phyloP scores from a whole-genome alignment of 352 stramenopile genomes.

The Pythium rhizo-oryzae region DNA sequence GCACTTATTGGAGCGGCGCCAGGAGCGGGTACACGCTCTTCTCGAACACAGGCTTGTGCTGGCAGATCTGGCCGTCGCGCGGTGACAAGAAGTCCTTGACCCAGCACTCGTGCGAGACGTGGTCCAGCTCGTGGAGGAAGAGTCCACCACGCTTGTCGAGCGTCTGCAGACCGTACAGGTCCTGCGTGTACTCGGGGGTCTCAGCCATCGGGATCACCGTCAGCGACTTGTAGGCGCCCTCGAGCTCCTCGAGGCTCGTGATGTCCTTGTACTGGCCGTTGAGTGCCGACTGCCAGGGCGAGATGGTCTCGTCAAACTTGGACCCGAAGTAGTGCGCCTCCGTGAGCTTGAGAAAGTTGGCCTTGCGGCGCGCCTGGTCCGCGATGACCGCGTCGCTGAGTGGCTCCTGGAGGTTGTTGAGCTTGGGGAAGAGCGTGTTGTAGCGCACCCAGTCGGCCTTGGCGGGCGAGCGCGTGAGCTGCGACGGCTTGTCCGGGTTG shows the following conservation, averaged over 20 bases:
- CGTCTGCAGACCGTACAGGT: conserved; percentile 42
- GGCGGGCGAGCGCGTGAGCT: conserved; percentile 40
- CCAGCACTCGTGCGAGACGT: conserved; percentile 43
- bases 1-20: conserved; percentile 12
- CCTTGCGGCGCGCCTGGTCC: conserved; percentile 34
- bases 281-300: conserved; percentile 43
- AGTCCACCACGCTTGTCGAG: conserved; percentile 35
- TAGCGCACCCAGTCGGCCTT: conserved; percentile 30
- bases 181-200: conserved; percentile 40
- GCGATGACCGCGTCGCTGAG: conserved; percentile 1
- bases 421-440: conserved; percentile 38
- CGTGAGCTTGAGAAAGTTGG: conserved; percentile 34
- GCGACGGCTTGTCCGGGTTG: conserved; percentile 29
- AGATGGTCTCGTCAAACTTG: conserved; percentile 38
- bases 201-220: conserved; percentile 40
- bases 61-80: conserved; percentile 18
- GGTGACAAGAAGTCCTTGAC: conserved; percentile 24
- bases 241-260: conserved; percentile 29
- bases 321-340: conserved; percentile 44
- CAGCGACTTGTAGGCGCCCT: conserved; percentile 33
- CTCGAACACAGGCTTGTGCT: conserved; percentile 41
- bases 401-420: conserved; percentile 41
- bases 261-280: conserved; percentile 41
- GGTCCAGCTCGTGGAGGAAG: conserved; percentile 29
- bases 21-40: conserved; percentile 31